Base-by-base conservation (phyloP, 2,329 filamentous ascomycete species). In the Pseudogymnoascus sp. region DNA sequence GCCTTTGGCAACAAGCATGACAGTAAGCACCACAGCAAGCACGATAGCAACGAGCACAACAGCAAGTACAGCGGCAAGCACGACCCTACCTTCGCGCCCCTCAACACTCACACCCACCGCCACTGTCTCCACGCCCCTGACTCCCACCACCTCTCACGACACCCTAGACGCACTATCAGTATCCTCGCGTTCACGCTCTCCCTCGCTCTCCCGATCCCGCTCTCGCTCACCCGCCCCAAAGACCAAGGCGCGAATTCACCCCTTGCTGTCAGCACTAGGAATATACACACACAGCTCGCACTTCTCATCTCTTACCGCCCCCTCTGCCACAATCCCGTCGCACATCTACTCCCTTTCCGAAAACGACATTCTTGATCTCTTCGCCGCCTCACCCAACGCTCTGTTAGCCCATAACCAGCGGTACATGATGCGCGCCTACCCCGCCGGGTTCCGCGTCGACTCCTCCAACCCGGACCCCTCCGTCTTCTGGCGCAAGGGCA, bases 401-500 rank as follows among this genome's bases (percentile, higher is more conserved):
- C 79, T 97, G 6, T 92, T 96, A 71, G 78, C 85, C 34, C 92
- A 97, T 76, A 97, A 97, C 74, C 82, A 84, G 60, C 77, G 85
- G 66, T 93, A 83, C 69, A 78, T 97, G 67, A 91, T 97, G 89
- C 85, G 93, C 16, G 88, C 90, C 0, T 97, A 96, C 68, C 93
- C 92, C 0, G 91, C 89, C 35, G 90, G 90, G 1, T 79, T 91
- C 62, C 85, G 92, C 6, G 85, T 97, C 59, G 81, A 84, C 63
- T 96, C 90, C 0, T 94, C 90, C 1, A 97, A 97, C 70, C 79
- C 95, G 11, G 90, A 96, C 67, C 91, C 93, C 4, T 83, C 85
- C 0, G 80, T 87, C 3, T 94, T 92, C 74, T 97, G 92, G 92
- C 82, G 90, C 32, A 87, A 90, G 65, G 92, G 92, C 12, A 87